Conservation (phyloP, 2,329 filamentous ascomycete genomes). For the Zasmidium angulare region DNA sequence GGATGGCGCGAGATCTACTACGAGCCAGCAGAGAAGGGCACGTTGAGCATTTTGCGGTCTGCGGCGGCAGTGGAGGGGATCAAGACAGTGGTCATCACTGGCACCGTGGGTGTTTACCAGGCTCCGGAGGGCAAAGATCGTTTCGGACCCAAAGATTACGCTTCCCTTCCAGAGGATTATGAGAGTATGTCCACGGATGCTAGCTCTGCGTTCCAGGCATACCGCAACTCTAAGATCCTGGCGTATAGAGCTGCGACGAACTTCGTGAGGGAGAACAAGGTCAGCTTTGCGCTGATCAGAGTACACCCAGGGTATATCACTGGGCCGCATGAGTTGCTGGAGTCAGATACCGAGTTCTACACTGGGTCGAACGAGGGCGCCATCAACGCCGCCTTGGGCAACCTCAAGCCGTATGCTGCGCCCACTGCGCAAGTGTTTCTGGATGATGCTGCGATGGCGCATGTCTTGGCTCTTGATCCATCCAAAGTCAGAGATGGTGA, state of each 20-base stretch:
- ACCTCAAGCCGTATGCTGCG: not conserved
- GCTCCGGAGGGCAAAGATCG: not conserved
- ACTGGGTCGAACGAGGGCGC: not conserved
- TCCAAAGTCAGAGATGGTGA: constrained; percentile 1
- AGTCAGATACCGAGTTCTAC: not conserved
- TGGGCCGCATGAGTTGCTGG: not conserved
- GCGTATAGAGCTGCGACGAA: not conserved
- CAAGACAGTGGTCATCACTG: not conserved
- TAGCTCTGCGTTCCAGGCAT: not conserved
- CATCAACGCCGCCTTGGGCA: not conserved
- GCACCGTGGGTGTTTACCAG: not conserved
- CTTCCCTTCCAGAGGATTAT: not conserved
- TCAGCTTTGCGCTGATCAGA: not conserved
- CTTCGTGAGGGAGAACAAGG: not conserved
- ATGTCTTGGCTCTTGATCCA: not conserved
- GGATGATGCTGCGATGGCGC: not conserved
- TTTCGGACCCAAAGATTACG: not conserved
- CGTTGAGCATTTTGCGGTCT: not conserved
- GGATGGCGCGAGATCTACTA: constrained; percentile 1
- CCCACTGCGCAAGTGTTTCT: not conserved
- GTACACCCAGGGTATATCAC: not conserved
- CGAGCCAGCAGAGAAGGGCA: not conserved
- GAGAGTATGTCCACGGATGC: not conserved
- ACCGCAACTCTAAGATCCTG: constrained; percentile 2
- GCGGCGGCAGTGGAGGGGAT: not conserved